Base-by-base conservation (phyloP, 192 early-diverging fungal species). In the Coemansia sp. region DNA sequence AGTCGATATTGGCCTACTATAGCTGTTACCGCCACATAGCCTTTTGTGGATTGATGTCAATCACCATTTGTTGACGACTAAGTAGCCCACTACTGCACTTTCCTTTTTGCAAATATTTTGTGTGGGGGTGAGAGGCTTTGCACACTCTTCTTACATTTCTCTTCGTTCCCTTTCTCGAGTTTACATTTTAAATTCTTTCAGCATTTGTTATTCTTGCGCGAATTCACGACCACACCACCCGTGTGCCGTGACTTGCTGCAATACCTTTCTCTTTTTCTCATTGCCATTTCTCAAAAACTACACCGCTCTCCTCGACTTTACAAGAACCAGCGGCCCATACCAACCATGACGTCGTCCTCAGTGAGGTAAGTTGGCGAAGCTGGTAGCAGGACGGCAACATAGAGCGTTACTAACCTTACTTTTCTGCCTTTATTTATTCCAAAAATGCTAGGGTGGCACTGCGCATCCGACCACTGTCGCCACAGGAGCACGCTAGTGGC, bases 381-480 rank as follows among this genome's bases (percentile, higher is more conserved):
- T 14, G n/a, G 2, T 3, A 16, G 40, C 0, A 16, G 40, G 40
- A 4, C 46, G 24, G 4, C n/a, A 19, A 17, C 7, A 17, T 36
- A 37, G 34, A 34, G 4, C 17, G 17, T n/a, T 59, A 54, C 2
- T 45, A 50, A 31, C 24, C 7, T 45, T n/a, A 34, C 40, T 59
- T 34, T 61, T 3, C 17, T 46, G 6, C 11, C 10, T n/a, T 50
- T 41, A 21, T 56, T 54, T 2, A 21, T 4, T 27, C 24, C 1
- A 39, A 39, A 46, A 48, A 62, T 39, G 59, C n/a, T 81, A 81
- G 74, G 36, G 79, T 81, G 66, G 79, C 79, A 29, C 68, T 81
- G 74, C 73, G 79, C 27, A 75, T 81, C 27, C 74, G 79, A 54
- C 79, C 79, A 6, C 73, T 81, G 56, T 75, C 79, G 41, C 59